phyloP scores from a whole-genome alignment of 1,284 basidiomycete genomes.

The Puccinia triticina region DNA sequence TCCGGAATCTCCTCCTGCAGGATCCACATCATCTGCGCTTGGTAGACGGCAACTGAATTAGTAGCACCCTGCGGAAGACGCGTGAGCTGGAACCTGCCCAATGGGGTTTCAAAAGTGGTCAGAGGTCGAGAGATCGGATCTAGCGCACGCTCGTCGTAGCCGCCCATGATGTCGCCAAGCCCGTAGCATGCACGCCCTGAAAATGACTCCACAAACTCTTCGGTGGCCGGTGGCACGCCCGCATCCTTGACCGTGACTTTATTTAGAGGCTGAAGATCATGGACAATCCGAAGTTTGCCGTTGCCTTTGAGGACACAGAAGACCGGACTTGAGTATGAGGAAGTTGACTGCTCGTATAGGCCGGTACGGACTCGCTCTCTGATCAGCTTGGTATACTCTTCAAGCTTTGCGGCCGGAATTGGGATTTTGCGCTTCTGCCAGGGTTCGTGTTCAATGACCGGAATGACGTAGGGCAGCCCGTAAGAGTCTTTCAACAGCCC shows the following conservation, averaged over 20 bases:
- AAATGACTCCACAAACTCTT: constrained; percentile 31
- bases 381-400: neutral
- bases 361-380: constrained; percentile 12
- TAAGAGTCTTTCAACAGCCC: constrained; percentile 16
- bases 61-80: no score
- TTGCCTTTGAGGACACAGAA: constrained; percentile 12
- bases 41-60: constrained; percentile 33
- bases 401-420: neutral
- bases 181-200: constrained; percentile 19
- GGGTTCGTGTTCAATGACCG: constrained; percentile 22
- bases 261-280: constrained; percentile 19
- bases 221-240: neutral
- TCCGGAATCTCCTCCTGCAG: constrained; percentile 31
- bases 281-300: constrained; percentile 10
- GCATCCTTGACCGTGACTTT: constrained; percentile 34
- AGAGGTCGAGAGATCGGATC: no score
- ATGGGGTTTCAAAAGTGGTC: no score
- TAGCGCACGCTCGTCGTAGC: no score
- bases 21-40: constrained; percentile 35
- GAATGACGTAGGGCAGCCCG: constrained; percentile 20
- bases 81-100: no score
- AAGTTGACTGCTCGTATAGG: constrained; percentile 10
- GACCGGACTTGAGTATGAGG: neutral
- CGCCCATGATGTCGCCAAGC: neutral
- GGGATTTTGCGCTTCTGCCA: neutral